Conservation (phyloP, 768 basidiomycete genomes). For the Xerocomellus intermedius region DNA sequence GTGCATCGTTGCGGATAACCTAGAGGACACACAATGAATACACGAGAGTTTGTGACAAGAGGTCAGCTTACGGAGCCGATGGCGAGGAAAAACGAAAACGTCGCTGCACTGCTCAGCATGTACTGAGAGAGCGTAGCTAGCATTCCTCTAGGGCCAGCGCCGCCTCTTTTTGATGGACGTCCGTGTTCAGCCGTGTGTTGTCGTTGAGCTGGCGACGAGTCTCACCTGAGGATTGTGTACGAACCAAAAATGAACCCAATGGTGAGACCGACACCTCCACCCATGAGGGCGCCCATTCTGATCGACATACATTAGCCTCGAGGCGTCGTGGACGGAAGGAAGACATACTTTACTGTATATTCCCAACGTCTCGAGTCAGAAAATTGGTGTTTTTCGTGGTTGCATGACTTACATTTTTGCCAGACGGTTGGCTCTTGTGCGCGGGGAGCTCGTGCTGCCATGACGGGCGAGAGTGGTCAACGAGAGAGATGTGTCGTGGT, state of each 20-base stretch:
- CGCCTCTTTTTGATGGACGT: conserved; percentile 57
- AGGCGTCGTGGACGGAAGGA: neutral
- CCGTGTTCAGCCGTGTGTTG: conserved; percentile 5
- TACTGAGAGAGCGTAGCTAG: conserved; percentile 94
- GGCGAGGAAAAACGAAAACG: conserved; percentile 95
- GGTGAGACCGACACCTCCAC: conserved; percentile 90
- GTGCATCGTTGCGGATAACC: conserved; percentile 87
- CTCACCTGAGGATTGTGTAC: conserved; percentile 87
- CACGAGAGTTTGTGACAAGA: neutral
- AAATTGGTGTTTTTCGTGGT: neutral
- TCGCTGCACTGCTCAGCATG: conserved; percentile 97
- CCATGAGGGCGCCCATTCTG: conserved; percentile 92
- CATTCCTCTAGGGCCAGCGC: conserved; percentile 87
- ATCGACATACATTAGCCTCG: conserved; percentile 8
- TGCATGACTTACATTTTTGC: conserved; percentile 62
- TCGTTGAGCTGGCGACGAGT: neutral
- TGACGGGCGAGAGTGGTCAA: conserved; percentile 7
- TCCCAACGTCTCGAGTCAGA: conserved; percentile 10
- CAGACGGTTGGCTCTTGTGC: conserved; percentile 61
- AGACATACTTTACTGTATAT: conserved; percentile 57
- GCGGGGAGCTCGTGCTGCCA: conserved; percentile 36
- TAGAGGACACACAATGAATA: conserved; percentile 29
- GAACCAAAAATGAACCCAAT: conserved; percentile 98
- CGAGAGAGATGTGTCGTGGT: neutral
- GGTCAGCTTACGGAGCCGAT: conserved; percentile 74